phyloP scores from a whole-genome alignment of 2,329 filamentous ascomycete species.

The Zarea fungicola region DNA sequence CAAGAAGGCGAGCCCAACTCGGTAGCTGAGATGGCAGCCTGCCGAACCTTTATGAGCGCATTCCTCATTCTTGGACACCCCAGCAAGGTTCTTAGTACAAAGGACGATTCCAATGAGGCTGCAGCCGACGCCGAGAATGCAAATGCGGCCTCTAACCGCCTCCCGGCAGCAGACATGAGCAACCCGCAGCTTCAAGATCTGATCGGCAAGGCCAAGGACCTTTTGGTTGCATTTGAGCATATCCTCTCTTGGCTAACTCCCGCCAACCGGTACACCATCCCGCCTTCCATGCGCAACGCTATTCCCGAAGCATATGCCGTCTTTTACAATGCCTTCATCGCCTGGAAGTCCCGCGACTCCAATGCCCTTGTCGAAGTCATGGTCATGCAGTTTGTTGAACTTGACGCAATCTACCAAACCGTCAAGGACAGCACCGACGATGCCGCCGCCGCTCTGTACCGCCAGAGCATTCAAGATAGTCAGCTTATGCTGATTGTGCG shows the following conservation, averaged over 20 bases:
- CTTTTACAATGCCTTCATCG: slow-evolving; percentile 73
- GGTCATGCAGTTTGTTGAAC: slow-evolving; percentile 79
- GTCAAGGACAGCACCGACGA: slow-evolving; percentile 74
- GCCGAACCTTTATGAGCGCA: slow-evolving; percentile 72
- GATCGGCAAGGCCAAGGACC: slow-evolving; percentile 70
- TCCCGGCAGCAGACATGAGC: slow-evolving; percentile 43
- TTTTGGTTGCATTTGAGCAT: slow-evolving; percentile 73
- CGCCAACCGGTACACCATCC: slow-evolving; percentile 62
- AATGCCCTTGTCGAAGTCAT: slow-evolving; percentile 75
- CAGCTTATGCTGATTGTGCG: slow-evolving; percentile 73
- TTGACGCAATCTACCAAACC: slow-evolving; percentile 78
- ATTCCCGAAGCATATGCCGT: slow-evolving; percentile 66
- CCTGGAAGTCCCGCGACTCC: slow-evolving; percentile 78
- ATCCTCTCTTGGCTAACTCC: slow-evolving; percentile 61
- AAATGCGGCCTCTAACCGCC: slow-evolving; percentile 42
- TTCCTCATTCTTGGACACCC: slow-evolving; percentile 78
- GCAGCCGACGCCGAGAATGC: slow-evolving; percentile 50
- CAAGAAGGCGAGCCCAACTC: slow-evolving; percentile 59
- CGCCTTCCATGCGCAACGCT: slow-evolving; percentile 54
- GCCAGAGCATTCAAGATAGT: slow-evolving; percentile 74
- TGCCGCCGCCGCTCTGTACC: slow-evolving; percentile 69
- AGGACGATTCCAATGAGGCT: slow-evolving; percentile 25
- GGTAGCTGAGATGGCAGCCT: slow-evolving; percentile 62
- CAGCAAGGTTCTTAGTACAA: slow-evolving; percentile 69
- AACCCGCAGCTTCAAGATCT: slow-evolving; percentile 64